A percentile compares a stretch with the other conserved stretches of the same genome.
Evolutionary conservation across 1,139 yeast genomes (phyloP).

Genomic region (Oligophagozyma castellii): DNA sequence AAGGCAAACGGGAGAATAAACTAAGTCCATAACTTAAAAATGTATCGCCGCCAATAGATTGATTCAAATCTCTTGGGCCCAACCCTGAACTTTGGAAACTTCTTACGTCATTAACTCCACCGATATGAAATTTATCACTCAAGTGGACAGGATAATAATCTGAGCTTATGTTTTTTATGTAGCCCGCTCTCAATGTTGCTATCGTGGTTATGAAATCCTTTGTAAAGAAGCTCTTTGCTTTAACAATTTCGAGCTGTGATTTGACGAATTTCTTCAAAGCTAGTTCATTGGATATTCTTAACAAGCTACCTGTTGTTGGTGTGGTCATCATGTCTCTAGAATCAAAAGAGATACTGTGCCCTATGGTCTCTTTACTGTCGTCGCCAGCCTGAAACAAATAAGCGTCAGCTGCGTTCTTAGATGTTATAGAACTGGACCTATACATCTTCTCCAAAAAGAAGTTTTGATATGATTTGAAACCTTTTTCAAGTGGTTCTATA

Average conservation of each 20-base stretch:
- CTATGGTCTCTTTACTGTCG: constrained; percentile 43
- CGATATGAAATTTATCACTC: constrained; percentile 44
- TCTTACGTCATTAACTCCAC: constrained; percentile 29
- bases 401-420: constrained; percentile 20
- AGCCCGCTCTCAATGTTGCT: constrained; percentile 38
- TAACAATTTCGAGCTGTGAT: constrained; percentile 33
- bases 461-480: constrained; percentile 34
- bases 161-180: constrained; percentile 29
- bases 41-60: constrained; percentile 68
- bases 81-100: constrained; percentile 42
- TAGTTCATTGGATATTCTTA: constrained; percentile 45
- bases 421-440: constrained; percentile 39
- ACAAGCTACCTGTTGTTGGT: constrained; percentile 44
- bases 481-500: not conserved
- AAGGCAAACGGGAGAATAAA: constrained; percentile 52
- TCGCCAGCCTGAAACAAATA: constrained; percentile 39
- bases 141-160: constrained; percentile 16
- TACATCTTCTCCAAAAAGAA: constrained; percentile 50
- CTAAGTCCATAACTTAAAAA: constrained; percentile 62
- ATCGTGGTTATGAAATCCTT: constrained; percentile 27
- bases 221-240: constrained; percentile 25
- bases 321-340: constrained; percentile 41
- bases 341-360: constrained; percentile 41
- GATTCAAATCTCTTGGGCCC: constrained; percentile 58
- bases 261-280: constrained; percentile 17